Base-by-base conservation (phyloP, 2,329 filamentous ascomycete species). In the Thelonectria discophora region DNA sequence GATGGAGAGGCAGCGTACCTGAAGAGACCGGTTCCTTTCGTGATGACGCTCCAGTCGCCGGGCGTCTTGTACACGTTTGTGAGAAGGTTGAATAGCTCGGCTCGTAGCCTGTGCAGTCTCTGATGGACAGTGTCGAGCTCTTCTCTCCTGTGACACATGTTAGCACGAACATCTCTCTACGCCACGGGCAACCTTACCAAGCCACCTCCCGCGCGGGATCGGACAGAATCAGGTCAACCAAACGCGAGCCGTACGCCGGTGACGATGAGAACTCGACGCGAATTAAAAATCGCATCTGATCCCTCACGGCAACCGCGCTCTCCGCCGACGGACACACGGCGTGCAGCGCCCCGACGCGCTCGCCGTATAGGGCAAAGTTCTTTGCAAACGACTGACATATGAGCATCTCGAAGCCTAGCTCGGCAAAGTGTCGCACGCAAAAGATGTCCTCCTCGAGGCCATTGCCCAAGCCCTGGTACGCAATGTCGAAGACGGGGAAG, bases 321-420 rank as follows among this genome's bases (percentile, higher is more conserved):
- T 65, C 47, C 4, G 53, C 30, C 2, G 52, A 53, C 8, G 55
- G 39, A 21, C 49, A 62, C 3, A 66, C 54, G 3, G 60, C 64
- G 46, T 65, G 64, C 30, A 66, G 50, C 1, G 70, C 75, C 1
- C 76, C 76, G 21, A 68, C 70, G 12, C 76, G 67, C 64, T 79
- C 75, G 1, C 76, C 75, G 49, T 78, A 78, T 1, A 78, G 51
- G 0, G 69, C 77, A 62, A 79, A 76, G 58, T 77, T 78, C 68
- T 79, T 79, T n/a, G 75, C 73, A 53, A 78, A 78, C 0, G 75
- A 77, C 64, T 78, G 77, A 45, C 72, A 74, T 5, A 75, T 72
- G 4, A 76, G 50, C 30, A 76, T 60, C 57, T 77, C 75, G 20
- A 74, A 60, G 3, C 71, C 71, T 51, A 50, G n/a, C 59, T 60